Evolutionary conservation across 805 yeast genomes (phyloP), one percentile per base, ranked within the genome.

Genomic region (Hemisphaericaspora nanyangensis): DNA sequence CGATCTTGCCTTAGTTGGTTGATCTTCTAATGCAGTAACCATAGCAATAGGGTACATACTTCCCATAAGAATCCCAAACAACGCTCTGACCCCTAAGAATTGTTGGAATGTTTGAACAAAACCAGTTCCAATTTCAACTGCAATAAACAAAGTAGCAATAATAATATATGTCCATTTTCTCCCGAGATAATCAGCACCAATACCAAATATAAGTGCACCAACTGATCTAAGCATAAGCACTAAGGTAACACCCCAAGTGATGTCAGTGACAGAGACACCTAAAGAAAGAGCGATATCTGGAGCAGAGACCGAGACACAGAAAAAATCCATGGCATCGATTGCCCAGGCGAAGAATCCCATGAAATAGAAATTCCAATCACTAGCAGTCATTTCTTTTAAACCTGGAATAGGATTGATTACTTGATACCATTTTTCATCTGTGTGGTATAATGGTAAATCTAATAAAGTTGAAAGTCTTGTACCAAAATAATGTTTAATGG

Each of bases 201-300:
- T 63, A 36, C 85, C 85, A 49, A 80, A 79, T n/a, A 74, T 51
- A 24, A 78, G 50, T 7, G 84, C 83, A 43, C 86, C 86, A 17
- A 80, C 76, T 3, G 85, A 74, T 60, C 86, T 69, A 45, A 80
- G 65, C 86, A 80, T 80, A 28, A 80, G 68, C 34, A 80, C 85
- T 45, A 80, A 63, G 1, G 86, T 80, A 49, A 80, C 76, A 40
- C 81, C 81, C 85, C 82, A 80, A 4, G 83, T 74, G 37, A 80
- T 65, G 39, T 72, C 75, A 42, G 66, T 76, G 32, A 74, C 76
- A 13, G 68, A 43, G 16, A 55, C 63, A 28, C 62, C 66, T 29
- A 80, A 67, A 39, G 64, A 63, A 6, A 52, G 37, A 12, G 85
- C 82, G 41, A 80, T 61, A 11, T 50, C 57, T 0, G 71, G 28